phyloP scores from a whole-genome alignment of 108 stramenopile genomes.

The Cyclotella cryptica region DNA sequence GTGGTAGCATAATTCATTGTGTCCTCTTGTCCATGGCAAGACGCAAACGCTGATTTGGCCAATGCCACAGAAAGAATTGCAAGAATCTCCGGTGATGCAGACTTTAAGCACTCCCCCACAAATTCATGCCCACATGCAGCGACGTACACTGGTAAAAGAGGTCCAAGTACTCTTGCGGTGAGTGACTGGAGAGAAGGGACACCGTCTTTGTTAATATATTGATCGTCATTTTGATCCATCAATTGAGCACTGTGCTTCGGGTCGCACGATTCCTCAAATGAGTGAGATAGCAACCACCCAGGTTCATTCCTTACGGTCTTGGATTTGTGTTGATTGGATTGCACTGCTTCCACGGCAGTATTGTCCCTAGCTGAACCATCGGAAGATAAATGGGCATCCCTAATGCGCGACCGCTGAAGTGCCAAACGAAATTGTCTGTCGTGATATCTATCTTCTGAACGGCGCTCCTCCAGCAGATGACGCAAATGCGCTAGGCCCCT shows the following conservation, averaged over 20 bases:
- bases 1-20: conserved; percentile 10
- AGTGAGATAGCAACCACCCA: conserved; percentile 35
- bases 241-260: not conserved
- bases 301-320: conserved; percentile 21
- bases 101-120: conserved; percentile 37
- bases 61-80: conserved; percentile 37
- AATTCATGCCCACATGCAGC: conserved; percentile 23
- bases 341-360: not conserved
- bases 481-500: conserved; percentile 33
- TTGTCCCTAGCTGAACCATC: not conserved
- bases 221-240: not conserved
- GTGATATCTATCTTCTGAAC: conserved; percentile 41
- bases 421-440: conserved; percentile 37
- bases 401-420: conserved; percentile 28
- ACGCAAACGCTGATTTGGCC: conserved; percentile 15
- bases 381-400: not conserved
- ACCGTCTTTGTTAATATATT: not conserved
- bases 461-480: conserved; percentile 40
- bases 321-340: not conserved
- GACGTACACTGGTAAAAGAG: conserved; percentile 34
- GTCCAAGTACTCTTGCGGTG: conserved; percentile 33
- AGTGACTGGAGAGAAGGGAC: conserved; percentile 34
- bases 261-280: not conserved
- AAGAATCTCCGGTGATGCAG: conserved; percentile 25
- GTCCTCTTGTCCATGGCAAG: not conserved